Percentiles rank a stretch among this genome's conserved stretches.
phyloP scores from a whole-genome alignment of 2,329 filamentous ascomycete species.

The Neofusicoccum parvum region DNA sequence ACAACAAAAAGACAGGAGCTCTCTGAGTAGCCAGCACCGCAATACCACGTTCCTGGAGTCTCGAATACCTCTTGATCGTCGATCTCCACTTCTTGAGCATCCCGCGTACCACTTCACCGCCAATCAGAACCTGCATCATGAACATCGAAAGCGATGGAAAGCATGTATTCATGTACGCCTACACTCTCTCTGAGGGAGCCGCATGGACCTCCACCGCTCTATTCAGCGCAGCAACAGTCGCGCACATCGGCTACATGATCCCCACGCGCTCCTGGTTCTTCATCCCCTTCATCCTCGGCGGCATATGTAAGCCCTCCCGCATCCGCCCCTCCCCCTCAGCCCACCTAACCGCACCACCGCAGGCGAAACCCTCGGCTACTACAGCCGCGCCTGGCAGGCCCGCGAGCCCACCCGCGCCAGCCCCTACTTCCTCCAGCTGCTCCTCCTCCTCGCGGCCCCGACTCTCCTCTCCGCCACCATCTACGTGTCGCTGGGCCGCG shows the following conservation, averaged over 20 bases:
- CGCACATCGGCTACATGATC: slow-evolving; percentile 44
- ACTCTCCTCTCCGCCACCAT: slow-evolving; percentile 50
- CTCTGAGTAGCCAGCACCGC: no score
- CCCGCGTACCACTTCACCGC: no score
- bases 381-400: slow-evolving; percentile 40
- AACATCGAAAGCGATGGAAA: no score
- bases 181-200: slow-evolving; percentile 6
- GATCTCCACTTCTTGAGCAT: neutral
- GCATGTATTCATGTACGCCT: no score
- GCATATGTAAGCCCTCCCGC: slow-evolving; percentile 45
- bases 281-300: slow-evolving; percentile 54
- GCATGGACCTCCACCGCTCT: slow-evolving; percentile 34
- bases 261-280: slow-evolving; percentile 52
- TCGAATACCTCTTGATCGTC: no score
- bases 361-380: slow-evolving; percentile 57
- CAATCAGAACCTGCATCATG: neutral
- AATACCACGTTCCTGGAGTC: no score
- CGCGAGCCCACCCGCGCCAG: slow-evolving; percentile 32
- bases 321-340: slow-evolving; percentile 24
- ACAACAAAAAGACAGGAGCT: no score
- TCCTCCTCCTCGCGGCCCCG: slow-evolving; percentile 50
- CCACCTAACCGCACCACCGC: neutral
- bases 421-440: slow-evolving; percentile 47
- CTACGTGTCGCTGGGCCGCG: slow-evolving; percentile 47
- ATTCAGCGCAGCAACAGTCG: slow-evolving; percentile 30